Evolutionary conservation across 1,284 basidiomycete genomes (phyloP).

Genomic region (Moesziomyces sp.): DNA sequence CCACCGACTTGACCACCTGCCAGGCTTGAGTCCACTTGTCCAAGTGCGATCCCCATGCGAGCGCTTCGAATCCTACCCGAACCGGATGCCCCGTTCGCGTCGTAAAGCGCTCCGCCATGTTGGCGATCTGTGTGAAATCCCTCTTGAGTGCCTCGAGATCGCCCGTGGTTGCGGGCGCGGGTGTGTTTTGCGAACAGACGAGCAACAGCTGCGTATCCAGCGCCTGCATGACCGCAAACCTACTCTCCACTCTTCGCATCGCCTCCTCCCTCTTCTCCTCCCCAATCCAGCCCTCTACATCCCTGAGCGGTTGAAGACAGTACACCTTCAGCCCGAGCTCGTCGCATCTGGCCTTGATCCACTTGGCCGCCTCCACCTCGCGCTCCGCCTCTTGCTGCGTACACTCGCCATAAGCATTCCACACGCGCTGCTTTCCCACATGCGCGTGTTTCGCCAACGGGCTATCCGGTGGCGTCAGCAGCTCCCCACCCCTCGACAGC

Average conservation of each 20-base stretch:
- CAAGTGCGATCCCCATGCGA: constrained; percentile 48
- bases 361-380: constrained; percentile 55
- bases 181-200: constrained; percentile 27
- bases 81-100: not conserved
- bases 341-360: constrained; percentile 45
- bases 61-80: constrained; percentile 40
- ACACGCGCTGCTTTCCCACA: constrained; percentile 1
- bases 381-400: constrained; percentile 4
- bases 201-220: constrained; percentile 24
- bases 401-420: constrained; percentile 38
- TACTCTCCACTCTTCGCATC: constrained; percentile 14
- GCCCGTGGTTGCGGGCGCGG: constrained; percentile 9
- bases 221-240: constrained; percentile 53
- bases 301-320: constrained; percentile 67
- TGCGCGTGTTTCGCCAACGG: constrained; percentile 3
- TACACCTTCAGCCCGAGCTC: constrained; percentile 51
- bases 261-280: constrained; percentile 12
- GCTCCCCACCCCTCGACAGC: not conserved
- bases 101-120: constrained; percentile 10
- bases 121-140: constrained; percentile 22
- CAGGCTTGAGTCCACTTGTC: constrained; percentile 65
- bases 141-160: constrained; percentile 1
- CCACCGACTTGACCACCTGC: constrained; percentile 51
- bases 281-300: constrained; percentile 64
- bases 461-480: constrained; percentile 22